Percentiles rank a stretch among this genome's conserved stretches.
Evolutionary conservation across 306 rosid genomes (phyloP).

Genomic region (Bauhinia variegata): DNA sequence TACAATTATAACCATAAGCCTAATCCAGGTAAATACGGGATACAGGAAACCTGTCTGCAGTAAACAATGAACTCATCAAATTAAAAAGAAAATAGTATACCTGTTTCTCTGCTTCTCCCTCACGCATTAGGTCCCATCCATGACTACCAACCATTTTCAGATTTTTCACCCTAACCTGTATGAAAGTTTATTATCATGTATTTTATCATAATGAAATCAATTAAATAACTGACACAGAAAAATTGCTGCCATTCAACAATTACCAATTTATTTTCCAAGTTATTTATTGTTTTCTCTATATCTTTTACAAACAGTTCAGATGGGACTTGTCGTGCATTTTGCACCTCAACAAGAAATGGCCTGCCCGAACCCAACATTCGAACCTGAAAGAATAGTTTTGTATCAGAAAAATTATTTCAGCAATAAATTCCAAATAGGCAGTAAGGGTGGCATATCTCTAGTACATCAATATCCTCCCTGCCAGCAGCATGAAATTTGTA

Average conservation of each 20-base stretch:
- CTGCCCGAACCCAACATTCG: slow-evolving; percentile 96
- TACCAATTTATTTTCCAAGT: slow-evolving; percentile 70
- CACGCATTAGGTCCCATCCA: slow-evolving; percentile 86
- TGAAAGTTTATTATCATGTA: slow-evolving; percentile 18
- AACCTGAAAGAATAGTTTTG: slow-evolving; percentile 57
- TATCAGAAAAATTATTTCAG: slow-evolving; percentile 36
- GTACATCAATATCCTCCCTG: slow-evolving; percentile 96
- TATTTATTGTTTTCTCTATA: slow-evolving; percentile 65
- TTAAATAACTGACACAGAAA: slow-evolving; percentile 29
- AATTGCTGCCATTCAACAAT: slow-evolving; percentile 28
- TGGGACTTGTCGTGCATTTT: slow-evolving; percentile 65
- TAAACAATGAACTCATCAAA: slow-evolving; percentile 18
- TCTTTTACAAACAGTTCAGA: slow-evolving; percentile 54
- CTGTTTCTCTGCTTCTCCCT: slow-evolving; percentile 98
- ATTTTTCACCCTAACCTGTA: slow-evolving; percentile 82
- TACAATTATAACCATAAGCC: slow-evolving; percentile 23
- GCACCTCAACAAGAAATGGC: slow-evolving; percentile 92
- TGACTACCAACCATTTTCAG: slow-evolving; percentile 71
- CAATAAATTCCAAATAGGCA: slow-evolving; percentile 23
- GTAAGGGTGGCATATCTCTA: slow-evolving; percentile 21
- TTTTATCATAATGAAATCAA: slow-evolving; percentile 14
- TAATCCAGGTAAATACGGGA: not conserved
- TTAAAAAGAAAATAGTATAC: slow-evolving; percentile 41
- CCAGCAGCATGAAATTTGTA: slow-evolving; percentile 98
- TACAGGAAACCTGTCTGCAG: slow-evolving; percentile 9